Evolutionary conservation across 129 eudicot species (phyloP).

Genomic region (Ambrosia artemisiifolia): DNA sequence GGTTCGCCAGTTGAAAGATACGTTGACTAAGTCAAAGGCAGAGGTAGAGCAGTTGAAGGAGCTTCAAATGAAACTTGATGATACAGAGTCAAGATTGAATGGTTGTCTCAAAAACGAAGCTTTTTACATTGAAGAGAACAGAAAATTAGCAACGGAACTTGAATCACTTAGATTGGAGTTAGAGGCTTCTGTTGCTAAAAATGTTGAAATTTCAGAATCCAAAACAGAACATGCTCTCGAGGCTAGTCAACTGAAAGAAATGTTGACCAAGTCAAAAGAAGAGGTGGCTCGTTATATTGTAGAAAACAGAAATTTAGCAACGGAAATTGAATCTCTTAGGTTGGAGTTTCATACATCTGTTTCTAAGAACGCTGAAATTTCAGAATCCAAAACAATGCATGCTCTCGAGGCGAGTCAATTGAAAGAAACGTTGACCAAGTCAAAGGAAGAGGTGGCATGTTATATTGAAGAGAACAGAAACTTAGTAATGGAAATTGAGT

Average conservation of each 20-base stretch:
- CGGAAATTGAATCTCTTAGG: constrained; percentile 33
- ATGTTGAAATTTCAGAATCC: constrained; percentile 35
- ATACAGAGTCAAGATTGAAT: constrained; percentile 17
- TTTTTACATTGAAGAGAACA: constrained; percentile 26
- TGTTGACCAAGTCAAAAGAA: constrained; percentile 20
- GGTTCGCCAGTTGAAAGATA: constrained; percentile 20
- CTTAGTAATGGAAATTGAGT: background rate
- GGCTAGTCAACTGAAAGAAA: constrained; percentile 8
- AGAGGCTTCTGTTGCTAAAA: constrained; percentile 37
- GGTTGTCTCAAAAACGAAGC: constrained; percentile 11
- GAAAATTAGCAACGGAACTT: constrained; percentile 12
- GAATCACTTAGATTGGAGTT: constrained; percentile 43
- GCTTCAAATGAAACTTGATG: constrained; percentile 21
- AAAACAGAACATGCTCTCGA: background rate
- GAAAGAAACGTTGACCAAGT: constrained; percentile 8
- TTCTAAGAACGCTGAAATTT: constrained; percentile 22
- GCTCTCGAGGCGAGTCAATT: background rate
- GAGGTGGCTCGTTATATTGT: constrained; percentile 14
- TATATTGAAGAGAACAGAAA: background rate
- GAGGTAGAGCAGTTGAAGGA: constrained; percentile 18
- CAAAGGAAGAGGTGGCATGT: background rate
- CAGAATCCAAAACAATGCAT: background rate
- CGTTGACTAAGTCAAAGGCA: constrained; percentile 26
- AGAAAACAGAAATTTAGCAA: constrained; percentile 6
- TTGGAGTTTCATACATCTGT: constrained; percentile 44